Evolutionary conservation across 75 land plant genomes (phyloP).

Genomic region (Azolla pinnata): DNA sequence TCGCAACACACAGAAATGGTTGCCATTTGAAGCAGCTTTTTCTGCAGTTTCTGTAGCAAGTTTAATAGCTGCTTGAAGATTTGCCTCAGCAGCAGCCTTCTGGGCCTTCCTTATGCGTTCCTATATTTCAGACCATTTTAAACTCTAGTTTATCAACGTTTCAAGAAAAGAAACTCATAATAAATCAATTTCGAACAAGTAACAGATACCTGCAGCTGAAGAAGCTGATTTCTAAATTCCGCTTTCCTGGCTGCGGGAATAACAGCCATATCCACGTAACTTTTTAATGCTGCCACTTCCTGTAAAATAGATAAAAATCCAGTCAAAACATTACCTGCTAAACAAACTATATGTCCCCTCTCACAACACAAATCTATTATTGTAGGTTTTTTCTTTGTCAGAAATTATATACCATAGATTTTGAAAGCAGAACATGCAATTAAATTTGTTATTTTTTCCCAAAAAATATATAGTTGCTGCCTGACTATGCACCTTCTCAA

Average conservation of each 20-base stretch:
- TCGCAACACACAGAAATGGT: constrained; percentile 44
- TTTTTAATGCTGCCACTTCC: constrained; percentile 71
- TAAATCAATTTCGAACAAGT: not conserved
- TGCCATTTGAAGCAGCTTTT: constrained; percentile 39
- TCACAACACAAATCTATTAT: too few relatives aligned
- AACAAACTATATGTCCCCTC: too few relatives aligned
- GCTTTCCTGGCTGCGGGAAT: constrained; percentile 83
- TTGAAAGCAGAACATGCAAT: too few relatives aligned
- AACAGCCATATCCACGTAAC: constrained; percentile 44
- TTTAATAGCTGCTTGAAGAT: constrained; percentile 58
- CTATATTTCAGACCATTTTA: too few relatives aligned
- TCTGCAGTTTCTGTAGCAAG: constrained; percentile 52
- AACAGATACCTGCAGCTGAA: constrained; percentile 52
- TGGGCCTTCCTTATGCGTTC: constrained; percentile 64
- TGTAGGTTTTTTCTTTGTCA: too few relatives aligned
- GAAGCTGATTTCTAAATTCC: constrained; percentile 43
- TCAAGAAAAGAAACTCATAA: not conserved
- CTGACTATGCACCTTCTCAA: constrained; percentile 51
- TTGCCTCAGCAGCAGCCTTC: constrained; percentile 63
- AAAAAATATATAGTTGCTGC: not conserved
- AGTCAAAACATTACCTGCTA: too few relatives aligned
- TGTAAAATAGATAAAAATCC: constrained; percentile 17
- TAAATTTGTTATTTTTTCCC: not conserved
- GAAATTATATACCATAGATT: too few relatives aligned
- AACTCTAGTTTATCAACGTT: too few relatives aligned